phyloP scores from a whole-genome alignment of 225 moss, liverwort and hornwort species.

The Physcomitrellopsis africana region DNA sequence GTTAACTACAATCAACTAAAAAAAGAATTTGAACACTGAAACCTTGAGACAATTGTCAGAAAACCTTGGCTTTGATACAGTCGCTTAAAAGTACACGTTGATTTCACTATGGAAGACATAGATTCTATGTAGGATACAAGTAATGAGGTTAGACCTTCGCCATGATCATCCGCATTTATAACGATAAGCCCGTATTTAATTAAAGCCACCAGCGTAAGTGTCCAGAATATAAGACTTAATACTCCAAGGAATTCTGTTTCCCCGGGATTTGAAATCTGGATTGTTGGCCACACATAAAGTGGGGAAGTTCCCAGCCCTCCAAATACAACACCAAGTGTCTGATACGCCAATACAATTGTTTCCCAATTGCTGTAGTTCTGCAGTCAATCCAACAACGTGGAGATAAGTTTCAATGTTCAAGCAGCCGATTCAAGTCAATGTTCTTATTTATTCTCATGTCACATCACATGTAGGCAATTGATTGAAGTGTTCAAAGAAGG shows the following conservation, averaged over 20 bases:
- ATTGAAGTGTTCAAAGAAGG: neutral
- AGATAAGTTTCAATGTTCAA: slow-evolving; percentile 21
- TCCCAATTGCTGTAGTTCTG: slow-evolving; percentile 70
- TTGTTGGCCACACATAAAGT: slow-evolving; percentile 81
- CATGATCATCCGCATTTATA: slow-evolving; percentile 73
- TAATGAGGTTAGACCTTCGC: slow-evolving; percentile 60
- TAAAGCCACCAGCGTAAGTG: slow-evolving; percentile 70
- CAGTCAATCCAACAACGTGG: slow-evolving; percentile 28
- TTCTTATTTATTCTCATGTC: neutral
- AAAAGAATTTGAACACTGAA: slow-evolving; percentile 5
- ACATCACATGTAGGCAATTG: slow-evolving; percentile 4
- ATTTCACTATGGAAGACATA: too few relatives aligned
- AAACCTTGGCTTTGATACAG: neutral
- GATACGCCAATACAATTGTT: slow-evolving; percentile 60
- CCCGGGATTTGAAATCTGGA: slow-evolving; percentile 53
- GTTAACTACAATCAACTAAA: neutral
- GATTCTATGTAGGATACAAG: neutral
- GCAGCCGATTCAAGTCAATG: slow-evolving; percentile 4
- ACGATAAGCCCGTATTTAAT: slow-evolving; percentile 75
- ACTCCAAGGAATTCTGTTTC: slow-evolving; percentile 68
- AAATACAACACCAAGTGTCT: slow-evolving; percentile 81
- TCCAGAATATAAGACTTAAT: slow-evolving; percentile 84
- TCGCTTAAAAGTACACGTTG: neutral
- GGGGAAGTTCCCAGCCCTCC: slow-evolving; percentile 88
- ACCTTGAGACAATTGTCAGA: neutral